Base-by-base conservation (phyloP, 2,329 filamentous ascomycete genomes). In the Macrophomina phaseolina region DNA sequence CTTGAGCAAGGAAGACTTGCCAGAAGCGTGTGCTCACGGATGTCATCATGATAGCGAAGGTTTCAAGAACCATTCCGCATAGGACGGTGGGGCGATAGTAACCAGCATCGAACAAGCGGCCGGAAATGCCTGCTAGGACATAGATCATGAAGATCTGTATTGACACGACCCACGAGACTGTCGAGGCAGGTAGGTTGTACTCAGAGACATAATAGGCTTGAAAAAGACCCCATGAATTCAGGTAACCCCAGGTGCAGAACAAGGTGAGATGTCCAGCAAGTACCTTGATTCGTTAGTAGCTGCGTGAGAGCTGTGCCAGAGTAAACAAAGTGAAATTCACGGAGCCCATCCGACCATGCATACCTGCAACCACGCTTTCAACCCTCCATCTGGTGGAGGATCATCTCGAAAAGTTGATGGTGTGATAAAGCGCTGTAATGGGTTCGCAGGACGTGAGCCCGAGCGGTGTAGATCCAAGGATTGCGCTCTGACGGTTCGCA, bases 1-100 rank as follows among this genome's bases (percentile, higher is more conserved):
- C 81, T 66, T 83, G 81, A 0, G 73, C 76, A 2, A 83, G 70
- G 61, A 79, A 79, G 5, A 83, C 70, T 1, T 72, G 71, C 56
- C 74, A 73, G 16, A 69, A 71, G 38, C 61, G 71, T 56, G 76
- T 78, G 66, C 74, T 75, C 28, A 58, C 6, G 11, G 63, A 56
- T 2, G 63, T 65, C 51, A 40, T 65, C 38, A 65, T 36, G 38
- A 65, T 56, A 49, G 63, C 38, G 6, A 65, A 23, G 4, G 38
- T 18, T 34, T 55, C 42, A 23, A 48, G 14, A 9, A 65, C 11
- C 48, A 48, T 53, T 51, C 51, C 63, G 40, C 38, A 30, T 6
- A 58, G 32, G 28, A 66, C 40, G 53, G 42, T 52, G 38, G 42
- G 48, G 30, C 42, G 51, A 30, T 45, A 55, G 51, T 53, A 30